Percentiles rank a stretch among this genome's conserved stretches.
Evolutionary conservation across 352 stramenopile species (phyloP).

Genomic region (Pythium myriotylum): DNA sequence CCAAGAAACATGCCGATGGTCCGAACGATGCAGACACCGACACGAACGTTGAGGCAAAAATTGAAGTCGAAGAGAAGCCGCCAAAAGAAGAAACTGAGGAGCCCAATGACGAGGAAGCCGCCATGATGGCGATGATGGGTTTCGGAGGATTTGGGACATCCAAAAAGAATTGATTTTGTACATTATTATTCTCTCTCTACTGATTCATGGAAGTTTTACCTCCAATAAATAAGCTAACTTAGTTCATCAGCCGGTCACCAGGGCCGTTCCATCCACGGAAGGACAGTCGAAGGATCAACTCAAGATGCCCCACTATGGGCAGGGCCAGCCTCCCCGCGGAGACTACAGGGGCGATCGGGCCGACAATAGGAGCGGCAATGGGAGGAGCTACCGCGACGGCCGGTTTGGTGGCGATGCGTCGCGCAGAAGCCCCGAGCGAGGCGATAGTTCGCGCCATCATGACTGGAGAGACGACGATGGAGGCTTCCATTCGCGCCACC

Average conservation of each 20-base stretch:
- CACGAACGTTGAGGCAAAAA: conserved; percentile 2
- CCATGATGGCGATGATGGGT: conserved; percentile 93
- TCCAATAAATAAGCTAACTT: not conserved
- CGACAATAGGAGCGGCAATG: not conserved
- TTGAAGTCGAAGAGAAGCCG: conserved; percentile 4
- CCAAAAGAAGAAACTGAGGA: conserved; percentile 4
- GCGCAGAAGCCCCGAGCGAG: conserved; percentile 6
- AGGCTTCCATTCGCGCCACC: not conserved
- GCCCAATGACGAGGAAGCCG: conserved; percentile 41
- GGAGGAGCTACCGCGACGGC: not conserved
- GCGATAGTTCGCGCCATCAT: not conserved
- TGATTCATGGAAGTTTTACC: too few relatives aligned
- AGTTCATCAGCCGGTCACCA: not conserved
- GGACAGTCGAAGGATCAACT: too few relatives aligned
- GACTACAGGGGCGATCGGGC: conserved; percentile 3
- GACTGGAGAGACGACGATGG: not conserved
- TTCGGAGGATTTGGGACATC: conserved; percentile 87
- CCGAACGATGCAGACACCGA: not conserved
- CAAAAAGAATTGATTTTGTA: conserved; percentile 39
- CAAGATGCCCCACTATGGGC: conserved; percentile 20
- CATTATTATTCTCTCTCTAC: too few relatives aligned
- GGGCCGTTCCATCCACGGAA: too few relatives aligned
- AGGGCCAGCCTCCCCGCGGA: conserved; percentile 1
- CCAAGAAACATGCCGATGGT: conserved; percentile 42
- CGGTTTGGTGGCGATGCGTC: conserved; percentile 2